Conservation (phyloP, 2,329 filamentous ascomycete species). For the Trichoderma cornu-damae region DNA sequence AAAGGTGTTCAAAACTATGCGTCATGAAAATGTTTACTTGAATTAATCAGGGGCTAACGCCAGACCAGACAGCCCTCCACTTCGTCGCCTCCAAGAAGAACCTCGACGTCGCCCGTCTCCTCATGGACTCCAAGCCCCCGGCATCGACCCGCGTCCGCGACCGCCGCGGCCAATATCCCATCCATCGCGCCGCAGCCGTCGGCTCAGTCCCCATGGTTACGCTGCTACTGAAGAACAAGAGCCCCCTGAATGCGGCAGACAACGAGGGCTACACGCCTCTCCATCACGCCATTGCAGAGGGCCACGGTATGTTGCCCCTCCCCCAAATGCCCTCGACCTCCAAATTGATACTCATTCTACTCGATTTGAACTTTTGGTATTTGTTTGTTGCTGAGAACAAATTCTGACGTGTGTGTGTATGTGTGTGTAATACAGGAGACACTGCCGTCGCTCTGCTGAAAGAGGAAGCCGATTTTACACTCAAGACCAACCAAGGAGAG, state of each 20-base stretch:
- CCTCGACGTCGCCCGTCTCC: constrained; percentile 69
- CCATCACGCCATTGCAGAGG: constrained; percentile 79
- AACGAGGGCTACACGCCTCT: constrained; percentile 78
- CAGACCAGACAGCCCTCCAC: constrained; percentile 73
- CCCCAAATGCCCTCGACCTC: too few relatives aligned
- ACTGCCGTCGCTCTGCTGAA: constrained; percentile 77
- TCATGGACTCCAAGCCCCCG: constrained; percentile 64
- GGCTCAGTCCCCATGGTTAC: constrained; percentile 85
- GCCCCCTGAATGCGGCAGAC: constrained; percentile 80
- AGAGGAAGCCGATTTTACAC: constrained; percentile 75
- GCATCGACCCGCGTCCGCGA: constrained; percentile 79
- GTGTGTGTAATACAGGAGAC: constrained; percentile 49
- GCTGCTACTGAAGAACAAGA: constrained; percentile 68
- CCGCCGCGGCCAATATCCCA: constrained; percentile 77
- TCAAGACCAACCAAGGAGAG: constrained; percentile 65
- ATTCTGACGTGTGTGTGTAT: too few relatives aligned
- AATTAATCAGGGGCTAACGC: neutral
- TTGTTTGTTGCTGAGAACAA: neutral
- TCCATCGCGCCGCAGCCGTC: constrained; percentile 86
- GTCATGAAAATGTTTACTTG: too few relatives aligned
- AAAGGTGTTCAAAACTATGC: too few relatives aligned
- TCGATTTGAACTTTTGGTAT: too few relatives aligned
- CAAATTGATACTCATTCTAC: too few relatives aligned
- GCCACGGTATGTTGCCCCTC: constrained; percentile 49
- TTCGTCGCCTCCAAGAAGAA: constrained; percentile 89